Base-by-base conservation (phyloP, 306 rosid species). In the Senna siamea region DNA sequence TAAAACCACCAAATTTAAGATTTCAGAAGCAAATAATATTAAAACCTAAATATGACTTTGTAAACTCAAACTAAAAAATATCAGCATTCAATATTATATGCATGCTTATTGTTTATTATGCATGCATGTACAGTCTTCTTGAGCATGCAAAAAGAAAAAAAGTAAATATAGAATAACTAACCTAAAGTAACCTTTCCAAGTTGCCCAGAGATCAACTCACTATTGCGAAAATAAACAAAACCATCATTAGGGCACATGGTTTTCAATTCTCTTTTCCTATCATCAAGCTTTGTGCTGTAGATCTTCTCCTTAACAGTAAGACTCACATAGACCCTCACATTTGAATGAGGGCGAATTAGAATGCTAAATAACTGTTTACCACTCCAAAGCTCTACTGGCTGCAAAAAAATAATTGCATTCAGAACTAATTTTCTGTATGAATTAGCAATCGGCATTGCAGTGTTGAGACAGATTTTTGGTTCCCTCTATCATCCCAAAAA, bases 321-420 rank as follows among this genome's bases (percentile, higher is more conserved):
- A 86, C 84, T 93, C 73, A 91, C 85, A 82, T 70, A 93, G 69
- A 89, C 96, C 77, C 87, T 89, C 78, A 91, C 85, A 73, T 81
- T 88, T 76, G 97, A 88, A 87, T 89, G 79, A 1, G 94, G 90
- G 71, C 98, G 97, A 73, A 93, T 83, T 56, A 93, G 77, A 84
- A 91, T 79, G 62, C 89, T 91, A 82, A 88, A 93, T 85, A 93
- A 80, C 77, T 93, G 98, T 77, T 93, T 93, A 44, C 98, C 98
- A 54, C 97, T 93, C 98, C 98, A 93, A 37, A 93, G 94, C 82
- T 93, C 98, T 56, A 91, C 81, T 17, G 98, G 98, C 98, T 93
- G 88, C 83, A 87, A 80, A 70, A 62, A 48, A 79, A 74, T 6
- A 74, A 78, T 66, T 41, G 50, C 66, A 65, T 26, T 47, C 40